Conservation (phyloP, 768 basidiomycete species). For the Mycena pura region DNA sequence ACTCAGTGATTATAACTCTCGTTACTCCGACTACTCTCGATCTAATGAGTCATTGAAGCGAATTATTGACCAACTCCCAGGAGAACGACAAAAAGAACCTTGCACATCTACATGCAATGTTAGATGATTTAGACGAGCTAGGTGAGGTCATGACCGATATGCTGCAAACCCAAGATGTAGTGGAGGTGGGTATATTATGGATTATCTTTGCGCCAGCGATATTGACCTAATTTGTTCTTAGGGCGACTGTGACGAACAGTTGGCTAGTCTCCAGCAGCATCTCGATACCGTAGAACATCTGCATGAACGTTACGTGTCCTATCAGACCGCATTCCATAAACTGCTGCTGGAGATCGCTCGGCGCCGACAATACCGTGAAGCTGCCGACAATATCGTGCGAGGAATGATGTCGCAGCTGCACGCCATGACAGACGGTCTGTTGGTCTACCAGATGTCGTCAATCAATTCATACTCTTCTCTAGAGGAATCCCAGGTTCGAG, state of each 20-base stretch:
- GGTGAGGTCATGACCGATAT: conserved; percentile 83
- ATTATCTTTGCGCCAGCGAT: background rate
- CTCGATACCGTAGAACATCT: conserved; percentile 68
- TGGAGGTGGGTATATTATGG: conserved; percentile 58
- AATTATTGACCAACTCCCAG: conserved; percentile 54
- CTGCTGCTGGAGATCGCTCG: conserved; percentile 77
- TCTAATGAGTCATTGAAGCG: conserved; percentile 44
- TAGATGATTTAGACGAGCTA: conserved; percentile 77
- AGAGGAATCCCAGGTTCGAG: conserved; percentile 75
- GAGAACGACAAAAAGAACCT: conserved; percentile 53
- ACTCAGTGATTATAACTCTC: conserved; percentile 54
- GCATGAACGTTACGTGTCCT: conserved; percentile 69
- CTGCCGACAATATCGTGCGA: conserved; percentile 66
- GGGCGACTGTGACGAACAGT: conserved; percentile 58
- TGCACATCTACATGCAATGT: conserved; percentile 51
- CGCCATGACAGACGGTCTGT: conserved; percentile 69
- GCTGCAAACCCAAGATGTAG: conserved; percentile 68
- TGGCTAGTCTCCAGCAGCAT: conserved; percentile 65
- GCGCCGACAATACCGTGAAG: conserved; percentile 69
- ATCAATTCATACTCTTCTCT: conserved; percentile 13
- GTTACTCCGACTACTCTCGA: background rate
- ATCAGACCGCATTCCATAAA: conserved; percentile 76
- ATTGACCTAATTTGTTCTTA: conserved; percentile 29
- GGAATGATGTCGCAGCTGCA: conserved; percentile 71
- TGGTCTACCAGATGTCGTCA: background rate